These are phyloP conservation scores for Discostella stelligera DNA, from an alignment of 352 stramenopile genomes.

Conservation along the genomic window DNA sequence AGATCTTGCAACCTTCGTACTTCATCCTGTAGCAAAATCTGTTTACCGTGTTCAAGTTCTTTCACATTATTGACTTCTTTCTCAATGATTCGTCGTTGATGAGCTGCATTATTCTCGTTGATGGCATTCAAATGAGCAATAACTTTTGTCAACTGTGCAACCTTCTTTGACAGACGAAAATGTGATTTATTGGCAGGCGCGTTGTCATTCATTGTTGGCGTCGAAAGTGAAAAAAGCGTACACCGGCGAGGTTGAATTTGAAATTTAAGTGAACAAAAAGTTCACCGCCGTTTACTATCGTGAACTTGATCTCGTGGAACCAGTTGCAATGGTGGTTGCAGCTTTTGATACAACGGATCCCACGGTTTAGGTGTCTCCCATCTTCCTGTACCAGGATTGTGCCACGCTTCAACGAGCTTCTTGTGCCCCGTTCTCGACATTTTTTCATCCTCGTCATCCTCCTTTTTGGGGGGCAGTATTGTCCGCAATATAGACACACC, in stretches of 20 bases:
- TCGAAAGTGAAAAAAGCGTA: not conserved
- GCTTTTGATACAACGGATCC: conserved; percentile 67
- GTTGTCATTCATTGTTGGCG: conserved; percentile 6
- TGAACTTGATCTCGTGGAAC: conserved; percentile 68
- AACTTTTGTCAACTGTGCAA: conserved; percentile 45
- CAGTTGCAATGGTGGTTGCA: conserved; percentile 65
- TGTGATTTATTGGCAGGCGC: conserved; percentile 21
- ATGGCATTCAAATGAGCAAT: conserved; percentile 35
- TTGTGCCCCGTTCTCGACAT: conserved; percentile 39
- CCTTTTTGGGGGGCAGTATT: conserved; percentile 15
- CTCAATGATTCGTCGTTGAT: conserved; percentile 28
- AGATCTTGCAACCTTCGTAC: conserved; percentile 17
- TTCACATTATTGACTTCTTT: conserved; percentile 23
- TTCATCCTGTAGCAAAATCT: conserved; percentile 12
- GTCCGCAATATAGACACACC: conserved; percentile 22
- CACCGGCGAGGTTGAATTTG: not conserved
- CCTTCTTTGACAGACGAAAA: conserved; percentile 41
- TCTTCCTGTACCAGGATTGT: conserved; percentile 63
- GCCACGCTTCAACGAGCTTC: conserved; percentile 73
- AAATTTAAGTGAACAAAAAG: not conserved
- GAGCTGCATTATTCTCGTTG: conserved; percentile 28
- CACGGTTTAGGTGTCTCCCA: conserved; percentile 77
- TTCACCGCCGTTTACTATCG: conserved; percentile 20
- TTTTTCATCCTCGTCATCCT: conserved; percentile 18
- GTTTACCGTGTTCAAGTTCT: conserved; percentile 14